Evolutionary conservation across 2,329 filamentous ascomycete genomes (phyloP), one percentile per base, ranked within the genome.

Genomic region (Aspergillus unguis): DNA sequence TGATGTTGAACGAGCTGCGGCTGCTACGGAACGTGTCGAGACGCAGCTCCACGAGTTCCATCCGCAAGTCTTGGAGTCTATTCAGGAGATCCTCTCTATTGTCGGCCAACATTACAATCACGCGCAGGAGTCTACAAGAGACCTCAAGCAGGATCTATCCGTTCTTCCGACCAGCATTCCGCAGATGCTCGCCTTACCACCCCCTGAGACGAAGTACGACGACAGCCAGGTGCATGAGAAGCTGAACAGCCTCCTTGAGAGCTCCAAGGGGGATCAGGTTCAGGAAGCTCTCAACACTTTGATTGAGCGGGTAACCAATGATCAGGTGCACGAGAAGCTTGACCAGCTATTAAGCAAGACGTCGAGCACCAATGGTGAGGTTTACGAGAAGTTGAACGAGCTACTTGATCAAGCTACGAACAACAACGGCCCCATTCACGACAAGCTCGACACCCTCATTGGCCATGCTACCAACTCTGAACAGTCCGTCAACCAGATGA

Each of bases 91-190:
- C n/a, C 79, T 95, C 36, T 78, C 84, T 6, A 80, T 95, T 26
- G 88, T 96, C 50, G 87, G 85, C 26, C 84, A 95, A 66, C 92
- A 97, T 68, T 96, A 88, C 64, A 90, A 95, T 61, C 89, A 95
- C 66, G 88, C 90, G 10, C 90, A 92, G 71, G 80, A 82, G 41
- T 81, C 85, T 0, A 75, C 78, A 1, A 77, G 85, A 50, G 83
- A 87, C 50, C 74, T 84, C 50, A 84, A 82, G 64, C 78, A 80
- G 8, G 79, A 78, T 50, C 68, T 77, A n/a, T 75, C 76, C 27
- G 70, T 75, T 9, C 71, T 80, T 45, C 75, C 78, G 31, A 64
- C 71, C 29, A 65, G 79, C 1, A 81, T 86, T 57, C 78, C 79
- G n/a, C 75, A 79, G 27, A 75, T 85, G 50, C 75, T 86, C 52